Conservation (phyloP, 1,284 basidiomycete genomes). For the Rhizoctonia solani region DNA sequence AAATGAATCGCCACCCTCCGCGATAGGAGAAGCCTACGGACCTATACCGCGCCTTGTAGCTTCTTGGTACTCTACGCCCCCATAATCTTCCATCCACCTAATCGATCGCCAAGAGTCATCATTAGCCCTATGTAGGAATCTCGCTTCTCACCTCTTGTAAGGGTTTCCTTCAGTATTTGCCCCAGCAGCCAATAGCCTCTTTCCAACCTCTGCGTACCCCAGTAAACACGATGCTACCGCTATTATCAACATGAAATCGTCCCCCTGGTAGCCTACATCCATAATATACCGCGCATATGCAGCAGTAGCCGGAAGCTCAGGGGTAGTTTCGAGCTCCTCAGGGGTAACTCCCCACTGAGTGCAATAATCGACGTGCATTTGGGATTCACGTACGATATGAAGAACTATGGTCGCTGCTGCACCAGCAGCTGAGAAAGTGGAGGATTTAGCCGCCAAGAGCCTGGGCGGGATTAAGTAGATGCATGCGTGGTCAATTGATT, state of each 20-base stretch:
- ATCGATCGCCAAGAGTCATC: neutral
- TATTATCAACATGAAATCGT: conserved; percentile 73
- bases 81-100: conserved; percentile 84
- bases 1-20: neutral
- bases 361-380: conserved; percentile 76
- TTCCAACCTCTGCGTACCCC: conserved; percentile 93
- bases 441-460: conserved; percentile 77
- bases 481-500: neutral
- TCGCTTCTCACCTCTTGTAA: conserved; percentile 52
- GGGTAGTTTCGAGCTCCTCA: conserved; percentile 62
- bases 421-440: conserved; percentile 65
- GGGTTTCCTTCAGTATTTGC: conserved; percentile 65
- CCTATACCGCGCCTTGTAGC: conserved; percentile 75
- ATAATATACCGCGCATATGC: conserved; percentile 88
- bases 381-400: conserved; percentile 68
- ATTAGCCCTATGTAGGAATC: neutral
- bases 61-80: conserved; percentile 53
- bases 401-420: conserved; percentile 69
- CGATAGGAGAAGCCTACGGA: conserved; percentile 45
- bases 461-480: conserved; percentile 45
- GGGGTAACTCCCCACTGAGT: conserved; percentile 66
- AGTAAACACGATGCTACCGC: conserved; percentile 85
- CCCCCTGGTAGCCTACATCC: conserved; percentile 74
- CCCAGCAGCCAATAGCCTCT: conserved; percentile 66
- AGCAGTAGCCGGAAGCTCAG: conserved; percentile 71